Conservation (phyloP, 139 green algal genomes). For the Micractinium sp. region DNA sequence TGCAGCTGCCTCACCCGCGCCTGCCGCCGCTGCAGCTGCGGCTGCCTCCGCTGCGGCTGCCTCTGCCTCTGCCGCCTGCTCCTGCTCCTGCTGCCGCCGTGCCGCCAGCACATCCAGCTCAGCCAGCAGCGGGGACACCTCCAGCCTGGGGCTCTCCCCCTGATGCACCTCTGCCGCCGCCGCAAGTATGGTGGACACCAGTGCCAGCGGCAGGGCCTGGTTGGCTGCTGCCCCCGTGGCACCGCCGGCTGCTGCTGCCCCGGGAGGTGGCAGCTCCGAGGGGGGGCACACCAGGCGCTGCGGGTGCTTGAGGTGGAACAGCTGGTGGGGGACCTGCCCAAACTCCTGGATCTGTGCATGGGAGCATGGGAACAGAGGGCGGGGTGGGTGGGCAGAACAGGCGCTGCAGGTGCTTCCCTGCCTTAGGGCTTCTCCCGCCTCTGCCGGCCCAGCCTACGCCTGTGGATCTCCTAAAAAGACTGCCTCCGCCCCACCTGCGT, state of each 20-base stretch:
- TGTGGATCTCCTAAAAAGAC: too few species aligned
- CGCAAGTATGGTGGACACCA: constrained; percentile 72
- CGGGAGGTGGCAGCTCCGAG: neutral
- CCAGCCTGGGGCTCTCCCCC: constrained; percentile 3
- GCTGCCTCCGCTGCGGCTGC: neutral
- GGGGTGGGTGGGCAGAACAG: too few species aligned
- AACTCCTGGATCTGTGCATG: constrained; percentile 90
- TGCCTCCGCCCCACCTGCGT: too few species aligned
- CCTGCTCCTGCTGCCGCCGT: constrained; percentile 1
- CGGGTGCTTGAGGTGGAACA: constrained; percentile 80
- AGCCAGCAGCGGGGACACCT: constrained; percentile 41
- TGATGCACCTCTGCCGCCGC: neutral
- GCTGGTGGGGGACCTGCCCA: constrained; percentile 85
- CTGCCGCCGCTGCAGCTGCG: neutral
- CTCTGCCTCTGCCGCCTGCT: neutral
- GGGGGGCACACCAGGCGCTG: constrained; percentile 53
- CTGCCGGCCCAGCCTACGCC: too few species aligned
- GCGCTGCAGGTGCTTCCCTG: too few species aligned
- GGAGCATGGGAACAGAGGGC: neutral
- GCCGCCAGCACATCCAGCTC: constrained; percentile 47
- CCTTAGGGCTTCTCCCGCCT: too few species aligned
- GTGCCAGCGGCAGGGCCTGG: constrained; percentile 65
- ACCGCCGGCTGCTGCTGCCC: constrained; percentile 19
- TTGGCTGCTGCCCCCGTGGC: constrained; percentile 20
- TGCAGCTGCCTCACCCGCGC: neutral